Base-by-base conservation (phyloP, 2,329 filamentous ascomycete genomes). In the Thielaviopsis punctulata region DNA sequence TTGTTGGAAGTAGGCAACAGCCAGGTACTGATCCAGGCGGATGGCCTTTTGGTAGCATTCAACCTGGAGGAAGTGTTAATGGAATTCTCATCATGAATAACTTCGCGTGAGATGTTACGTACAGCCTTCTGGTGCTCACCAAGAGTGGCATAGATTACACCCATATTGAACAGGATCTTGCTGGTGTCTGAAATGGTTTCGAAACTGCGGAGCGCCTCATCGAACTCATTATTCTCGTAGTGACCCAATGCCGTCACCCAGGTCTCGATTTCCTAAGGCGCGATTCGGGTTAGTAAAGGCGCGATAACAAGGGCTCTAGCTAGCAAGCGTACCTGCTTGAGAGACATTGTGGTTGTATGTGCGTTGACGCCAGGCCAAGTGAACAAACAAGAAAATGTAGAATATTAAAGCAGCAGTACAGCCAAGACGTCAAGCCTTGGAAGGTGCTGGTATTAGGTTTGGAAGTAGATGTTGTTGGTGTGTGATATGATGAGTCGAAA, bases 141-240 rank as follows among this genome's bases (percentile, higher is more conserved):
- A 18, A 98, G 73, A 0, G 92, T 96, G 39, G 92, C 92, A 71
- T 95, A 86, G 61, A 98, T 96, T 39, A 98, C 90, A 60, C 92
- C 92, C 68, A 90, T 93, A 63, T 98, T 98, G 73, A 98, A 98
- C 56, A 95, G 73, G 57, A 98, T 98, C 73, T 95, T 96, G 60
- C 92, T 95, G 0, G 92, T 98, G 65, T 96, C 92, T 56, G 84
- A 76, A 62, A 98, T 95, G 59, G 75, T 78, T 57, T 86, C 84
- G 63, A 98, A 96, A 56, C 85, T 79, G 60, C 74, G 77, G 57
- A 96, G 70, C 24, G 92, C 81, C 59, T 90, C 84, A 62, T 96
- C 90, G 68, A 94, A 96, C 63, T 98, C 87, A 69, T 95, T 94
- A 69, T 90, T 92, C 69, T 98, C 92, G 71, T 98, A 98, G 64